phyloP scores from a whole-genome alignment of 2,329 filamentous ascomycete species.

The Botrytis hyacinthi region DNA sequence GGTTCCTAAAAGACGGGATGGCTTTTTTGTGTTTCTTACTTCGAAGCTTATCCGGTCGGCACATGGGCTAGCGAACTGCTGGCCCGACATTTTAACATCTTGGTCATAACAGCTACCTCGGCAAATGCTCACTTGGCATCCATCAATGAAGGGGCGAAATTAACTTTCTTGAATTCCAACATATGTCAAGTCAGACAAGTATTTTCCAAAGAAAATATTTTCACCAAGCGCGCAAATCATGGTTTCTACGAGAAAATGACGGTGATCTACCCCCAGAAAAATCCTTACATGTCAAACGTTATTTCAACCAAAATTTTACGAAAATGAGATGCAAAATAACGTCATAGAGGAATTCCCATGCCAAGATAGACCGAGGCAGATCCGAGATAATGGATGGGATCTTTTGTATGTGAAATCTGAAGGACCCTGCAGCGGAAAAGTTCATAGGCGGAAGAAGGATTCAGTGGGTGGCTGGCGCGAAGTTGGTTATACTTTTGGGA shows the following conservation, averaged over 20 bases:
- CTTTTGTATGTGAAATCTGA: not conserved
- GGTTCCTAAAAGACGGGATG: not conserved
- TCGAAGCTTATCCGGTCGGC: not conserved
- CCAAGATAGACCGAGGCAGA: slow-evolving; percentile 21
- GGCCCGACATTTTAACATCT: not conserved
- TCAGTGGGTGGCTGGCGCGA: slow-evolving; percentile 15
- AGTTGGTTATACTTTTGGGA: not conserved
- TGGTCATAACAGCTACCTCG: not conserved
- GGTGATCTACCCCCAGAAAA: slow-evolving; percentile 4
- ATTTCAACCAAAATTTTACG: not conserved
- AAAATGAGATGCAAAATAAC: slow-evolving; percentile 16
- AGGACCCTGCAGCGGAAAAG: slow-evolving; percentile 21
- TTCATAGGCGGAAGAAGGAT: slow-evolving; percentile 15
- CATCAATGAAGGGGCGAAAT: not conserved
- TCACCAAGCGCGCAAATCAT: not conserved
- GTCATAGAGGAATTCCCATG: not conserved
- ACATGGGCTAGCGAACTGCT: not conserved
- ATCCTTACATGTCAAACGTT: slow-evolving; percentile 4
- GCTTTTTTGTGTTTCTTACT: not conserved
- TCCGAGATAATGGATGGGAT: slow-evolving; percentile 17
- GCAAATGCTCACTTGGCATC: not conserved
- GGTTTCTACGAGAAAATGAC: not conserved
- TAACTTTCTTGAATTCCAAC: not conserved
- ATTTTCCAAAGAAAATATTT: not conserved
- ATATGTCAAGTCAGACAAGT: not conserved